phyloP scores from a whole-genome alignment of 2,329 filamentous ascomycete species.

The Exophiala bonariae region DNA sequence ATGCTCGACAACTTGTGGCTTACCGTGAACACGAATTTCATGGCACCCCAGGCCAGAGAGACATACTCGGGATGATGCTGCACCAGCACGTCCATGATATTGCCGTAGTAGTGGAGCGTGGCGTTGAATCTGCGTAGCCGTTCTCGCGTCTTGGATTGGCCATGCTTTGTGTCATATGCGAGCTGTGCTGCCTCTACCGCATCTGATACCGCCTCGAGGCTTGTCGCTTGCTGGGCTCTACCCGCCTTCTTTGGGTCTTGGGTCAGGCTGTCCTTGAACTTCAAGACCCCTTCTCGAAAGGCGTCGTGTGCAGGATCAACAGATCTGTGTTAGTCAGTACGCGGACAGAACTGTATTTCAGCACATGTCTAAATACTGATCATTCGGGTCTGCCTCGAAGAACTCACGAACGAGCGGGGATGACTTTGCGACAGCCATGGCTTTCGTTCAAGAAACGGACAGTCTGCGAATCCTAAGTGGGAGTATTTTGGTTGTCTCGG shows the following conservation, averaged over 20 bases:
- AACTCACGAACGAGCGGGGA: too few species aligned
- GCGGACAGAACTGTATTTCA: too few species aligned
- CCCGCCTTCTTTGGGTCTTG: constrained; percentile 1
- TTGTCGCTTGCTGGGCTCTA: not conserved
- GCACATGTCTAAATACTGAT: too few species aligned
- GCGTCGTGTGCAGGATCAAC: not conserved
- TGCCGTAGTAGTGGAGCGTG: constrained; percentile 25
- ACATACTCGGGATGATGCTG: constrained; percentile 35
- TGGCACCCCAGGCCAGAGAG: constrained; percentile 31
- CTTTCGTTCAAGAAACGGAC: too few species aligned
- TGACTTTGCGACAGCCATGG: too few species aligned
- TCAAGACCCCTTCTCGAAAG: constrained; percentile 1
- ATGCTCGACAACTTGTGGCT: too few species aligned
- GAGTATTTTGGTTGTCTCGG: too few species aligned
- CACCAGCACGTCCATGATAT: constrained; percentile 28
- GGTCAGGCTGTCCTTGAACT: constrained; percentile 3
- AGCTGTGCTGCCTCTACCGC: not conserved
- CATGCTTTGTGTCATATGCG: not conserved
- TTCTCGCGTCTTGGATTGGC: not conserved
- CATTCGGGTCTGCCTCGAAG: too few species aligned
- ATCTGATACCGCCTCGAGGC: not conserved
- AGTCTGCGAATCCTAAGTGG: too few species aligned
- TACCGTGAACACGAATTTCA: constrained; percentile 30
- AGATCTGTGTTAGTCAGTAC: too few species aligned
- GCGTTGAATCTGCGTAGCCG: not conserved